These are phyloP conservation scores for Phytophthora agathidicida DNA, from an alignment of 352 stramenopile genomes.

Conservation along the genomic window DNA sequence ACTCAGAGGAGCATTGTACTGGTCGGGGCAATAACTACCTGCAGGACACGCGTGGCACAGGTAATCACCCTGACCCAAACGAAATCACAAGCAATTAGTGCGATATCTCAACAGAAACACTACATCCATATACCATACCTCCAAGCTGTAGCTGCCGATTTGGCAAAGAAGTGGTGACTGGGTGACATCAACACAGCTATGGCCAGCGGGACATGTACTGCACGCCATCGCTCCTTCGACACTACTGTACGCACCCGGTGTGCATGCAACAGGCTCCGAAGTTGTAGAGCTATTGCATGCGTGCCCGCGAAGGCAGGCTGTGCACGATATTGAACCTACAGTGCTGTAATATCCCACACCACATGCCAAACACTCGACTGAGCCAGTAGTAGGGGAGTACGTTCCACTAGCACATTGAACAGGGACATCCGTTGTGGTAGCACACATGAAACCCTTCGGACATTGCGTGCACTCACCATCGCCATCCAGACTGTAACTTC, in stretches of 20 bases:
- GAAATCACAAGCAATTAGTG: conserved; percentile 6
- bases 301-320: conserved; percentile 39
- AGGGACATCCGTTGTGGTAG: conserved; percentile 36
- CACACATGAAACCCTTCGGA: conserved; percentile 56
- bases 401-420: conserved; percentile 41
- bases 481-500: conserved; percentile 51
- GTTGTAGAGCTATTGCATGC: conserved; percentile 33
- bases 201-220: conserved; percentile 56
- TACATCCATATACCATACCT: conserved; percentile 23
- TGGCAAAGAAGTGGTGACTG: conserved; percentile 44
- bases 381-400: conserved; percentile 34
- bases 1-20: conserved; percentile 10
- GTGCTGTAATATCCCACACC: conserved; percentile 29
- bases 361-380: conserved; percentile 45
- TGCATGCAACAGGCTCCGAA: conserved; percentile 26
- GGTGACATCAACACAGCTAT: conserved; percentile 55
- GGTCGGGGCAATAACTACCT: conserved; percentile 42
- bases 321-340: conserved; percentile 31
- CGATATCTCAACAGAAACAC: neutral
- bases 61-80: conserved; percentile 35
- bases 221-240: conserved; percentile 24
- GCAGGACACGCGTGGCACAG: conserved; percentile 45
- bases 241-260: conserved; percentile 35
- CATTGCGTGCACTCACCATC: conserved; percentile 50
- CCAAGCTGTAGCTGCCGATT: conserved; percentile 52